A percentile compares a stretch with the other conserved stretches of the same genome.
These are phyloP conservation scores for Aspergillus pseudoterreus DNA, from an alignment of 2,329 filamentous ascomycete species.

Conservation along the genomic window DNA sequence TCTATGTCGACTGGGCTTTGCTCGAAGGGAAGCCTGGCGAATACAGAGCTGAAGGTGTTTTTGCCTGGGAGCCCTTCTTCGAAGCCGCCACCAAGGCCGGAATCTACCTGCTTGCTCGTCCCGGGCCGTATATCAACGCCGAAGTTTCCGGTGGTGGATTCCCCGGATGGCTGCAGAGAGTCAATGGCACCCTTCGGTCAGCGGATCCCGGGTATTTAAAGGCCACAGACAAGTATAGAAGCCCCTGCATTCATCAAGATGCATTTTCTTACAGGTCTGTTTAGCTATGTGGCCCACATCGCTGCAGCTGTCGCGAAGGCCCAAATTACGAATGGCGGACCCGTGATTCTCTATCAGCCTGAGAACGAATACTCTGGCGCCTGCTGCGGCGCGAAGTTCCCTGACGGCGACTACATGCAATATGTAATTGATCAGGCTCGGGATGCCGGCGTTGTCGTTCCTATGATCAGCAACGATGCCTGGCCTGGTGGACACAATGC, in stretches of 20 bases:
- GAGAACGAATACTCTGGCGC: constrained; percentile 74
- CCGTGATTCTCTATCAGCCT: constrained; percentile 72
- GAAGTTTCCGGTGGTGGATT: constrained; percentile 74
- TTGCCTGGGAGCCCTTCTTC: constrained; percentile 71
- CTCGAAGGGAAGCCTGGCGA: constrained; percentile 69
- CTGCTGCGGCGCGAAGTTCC: constrained; percentile 52
- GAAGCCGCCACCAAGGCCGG: constrained; percentile 69
- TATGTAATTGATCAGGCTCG: constrained; percentile 67
- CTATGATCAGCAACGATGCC: constrained; percentile 72
- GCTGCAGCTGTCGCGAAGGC: constrained; percentile 65
- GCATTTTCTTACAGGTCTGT: constrained; percentile 7
- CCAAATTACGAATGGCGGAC: constrained; percentile 79
- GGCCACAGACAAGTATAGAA: constrained; percentile 60
- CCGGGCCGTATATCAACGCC: constrained; percentile 75
- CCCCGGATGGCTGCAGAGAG: constrained; percentile 72
- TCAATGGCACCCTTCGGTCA: constrained; percentile 63
- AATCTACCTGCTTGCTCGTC: constrained; percentile 70
- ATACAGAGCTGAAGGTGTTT: constrained; percentile 68
- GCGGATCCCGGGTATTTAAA: constrained; percentile 58
- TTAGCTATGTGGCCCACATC: constrained; percentile 59
- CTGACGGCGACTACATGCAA: constrained; percentile 65
- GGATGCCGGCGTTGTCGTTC: constrained; percentile 67
- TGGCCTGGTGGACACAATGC: constrained; percentile 58
- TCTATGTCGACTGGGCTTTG: constrained; percentile 76
- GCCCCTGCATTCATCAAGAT: not conserved